Evolutionary conservation across 257 asterid genomes (phyloP), one percentile per base, ranked within the genome.

Genomic region (Salvia hispanica): DNA sequence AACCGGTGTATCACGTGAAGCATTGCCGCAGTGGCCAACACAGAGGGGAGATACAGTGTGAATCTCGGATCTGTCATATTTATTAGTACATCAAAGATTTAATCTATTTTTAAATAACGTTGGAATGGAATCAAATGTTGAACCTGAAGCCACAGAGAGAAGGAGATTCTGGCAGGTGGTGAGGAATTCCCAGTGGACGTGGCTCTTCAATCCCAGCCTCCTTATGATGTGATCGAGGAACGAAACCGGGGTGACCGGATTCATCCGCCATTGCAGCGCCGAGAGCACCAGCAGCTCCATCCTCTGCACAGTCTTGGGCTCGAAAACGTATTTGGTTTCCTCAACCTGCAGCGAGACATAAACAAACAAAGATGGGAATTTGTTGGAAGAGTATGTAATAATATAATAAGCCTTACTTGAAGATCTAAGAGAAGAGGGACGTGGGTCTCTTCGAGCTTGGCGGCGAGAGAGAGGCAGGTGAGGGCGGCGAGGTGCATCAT

Each of bases 251-350:
- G 99, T 94, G 61, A 88, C 96, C 11, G 95, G 96, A 84, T 88
- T 91, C 97, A 94, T 88, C 79, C 92, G 80, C 99, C 99, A 94
- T 67, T 86, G 73, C 0, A 94, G 84, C 37, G 87, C 69, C 2
- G 93, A 79, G 6, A 94, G 91, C 51, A 94, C 85, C 73, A 88
- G 48, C 69, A 94, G 87, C 96, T 94, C 99, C 99, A 86, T 88
- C 72, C 82, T 85, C 63, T 91, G 92, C 3, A 94, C 84, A 9
- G 92, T 94, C 65, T 81, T 91, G 2, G 97, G 84, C 75, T 91
- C 91, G 62, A 94, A 94, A 47, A 87, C 63, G 53, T 78, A 87
- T 55, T 80, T 74, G 3, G 96, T 69, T 2, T 75, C 88, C 51
- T 76, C 93, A 44, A 84, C 95, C 97, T 92, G 36, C n/a, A n/a